Base-by-base conservation (phyloP, 2,329 filamentous ascomycete species). In the Gliomastix tumulicola region DNA sequence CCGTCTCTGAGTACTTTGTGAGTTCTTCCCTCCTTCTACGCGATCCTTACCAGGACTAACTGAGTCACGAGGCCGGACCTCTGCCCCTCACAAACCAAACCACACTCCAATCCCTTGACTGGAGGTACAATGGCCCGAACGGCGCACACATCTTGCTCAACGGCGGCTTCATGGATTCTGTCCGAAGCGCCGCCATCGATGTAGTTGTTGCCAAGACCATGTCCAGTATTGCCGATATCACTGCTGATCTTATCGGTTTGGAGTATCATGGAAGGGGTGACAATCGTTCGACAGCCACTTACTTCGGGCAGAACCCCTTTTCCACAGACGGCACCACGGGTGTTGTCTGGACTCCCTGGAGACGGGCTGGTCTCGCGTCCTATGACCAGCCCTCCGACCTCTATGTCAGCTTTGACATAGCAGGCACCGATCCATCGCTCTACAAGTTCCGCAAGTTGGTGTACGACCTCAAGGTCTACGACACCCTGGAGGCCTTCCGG, bases 61-160 rank as follows among this genome's bases (percentile, higher is more conserved):
- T 31, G 10, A 5, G 13, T 20, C 15, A 15, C 31, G 17, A 45
- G 41, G 39, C 44, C 28, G 44, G 44, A 5, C 44, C 44, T 18
- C 38, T 46, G 13, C 44, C 44, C 4, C 36, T 46, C n/a, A 35
- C 30, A 10, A 32, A 30, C 9, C 21, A 37, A 20, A 43, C 44
- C 13, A 34, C 21, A 12, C 36, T 46, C 9, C 23, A 38, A 21
- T 32, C 40, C 5, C 20, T 46, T 8, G 38, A 42, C 30, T 46
- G 42, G 32, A 38, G 44, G 20, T 46, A 46, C 37, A 46, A 46
- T 12, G 44, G 44, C 7, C 21, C 36, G 34, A 46, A 46, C 16
- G 42, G 42, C 10, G 28, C 42, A 11, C 40, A 21, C 15, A 38
- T 46, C n/a, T 34, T 37, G 6, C 32, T 44, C 15, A 41, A 46